A percentile compares a stretch with the other conserved stretches of the same genome.
Evolutionary conservation across 2,329 filamentous ascomycete species (phyloP).

Genomic region (Gnomoniopsis smithogilvyi): DNA sequence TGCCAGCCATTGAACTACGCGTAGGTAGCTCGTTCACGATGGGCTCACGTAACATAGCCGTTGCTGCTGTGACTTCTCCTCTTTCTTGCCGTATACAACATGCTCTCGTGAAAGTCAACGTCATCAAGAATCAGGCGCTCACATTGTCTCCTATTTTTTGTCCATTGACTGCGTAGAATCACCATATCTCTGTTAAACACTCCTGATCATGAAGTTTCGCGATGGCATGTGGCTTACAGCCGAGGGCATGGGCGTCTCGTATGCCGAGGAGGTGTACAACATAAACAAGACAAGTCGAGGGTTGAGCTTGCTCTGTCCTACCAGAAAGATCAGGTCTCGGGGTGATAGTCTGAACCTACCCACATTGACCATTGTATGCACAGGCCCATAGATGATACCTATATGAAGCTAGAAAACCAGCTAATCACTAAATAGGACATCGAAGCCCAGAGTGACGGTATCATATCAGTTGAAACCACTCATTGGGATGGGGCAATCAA

Average conservation of each 20-base stretch:
- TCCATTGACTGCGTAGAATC: neutral
- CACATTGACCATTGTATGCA: slow-evolving; percentile 48
- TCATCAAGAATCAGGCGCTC: neutral
- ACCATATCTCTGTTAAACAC: neutral
- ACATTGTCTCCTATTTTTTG: neutral
- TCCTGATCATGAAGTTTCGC: slow-evolving; percentile 52
- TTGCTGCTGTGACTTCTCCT: neutral
- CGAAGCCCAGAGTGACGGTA: slow-evolving; percentile 53
- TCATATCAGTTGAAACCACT: slow-evolving; percentile 57
- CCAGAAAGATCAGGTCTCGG: slow-evolving; percentile 48
- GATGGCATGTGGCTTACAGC: slow-evolving; percentile 67
- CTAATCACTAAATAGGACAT: slow-evolving; percentile 39
- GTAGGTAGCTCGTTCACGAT: neutral
- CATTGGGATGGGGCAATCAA: slow-evolving; percentile 54
- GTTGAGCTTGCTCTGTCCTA: slow-evolving; percentile 55
- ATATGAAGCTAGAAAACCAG: neutral
- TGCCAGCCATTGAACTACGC: slow-evolving; percentile 18
- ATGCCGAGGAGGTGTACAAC: slow-evolving; percentile 62
- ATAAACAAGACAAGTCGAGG: slow-evolving; percentile 45
- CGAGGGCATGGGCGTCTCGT: slow-evolving; percentile 58
- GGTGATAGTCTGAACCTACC: slow-evolving; percentile 55
- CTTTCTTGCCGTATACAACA: neutral
- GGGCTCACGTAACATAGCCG: slow-evolving; percentile 13
- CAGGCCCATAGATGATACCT: no score
- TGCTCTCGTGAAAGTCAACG: neutral